Conservation (phyloP, 2,329 filamentous ascomycete species). For the Alternaria burnsii region DNA sequence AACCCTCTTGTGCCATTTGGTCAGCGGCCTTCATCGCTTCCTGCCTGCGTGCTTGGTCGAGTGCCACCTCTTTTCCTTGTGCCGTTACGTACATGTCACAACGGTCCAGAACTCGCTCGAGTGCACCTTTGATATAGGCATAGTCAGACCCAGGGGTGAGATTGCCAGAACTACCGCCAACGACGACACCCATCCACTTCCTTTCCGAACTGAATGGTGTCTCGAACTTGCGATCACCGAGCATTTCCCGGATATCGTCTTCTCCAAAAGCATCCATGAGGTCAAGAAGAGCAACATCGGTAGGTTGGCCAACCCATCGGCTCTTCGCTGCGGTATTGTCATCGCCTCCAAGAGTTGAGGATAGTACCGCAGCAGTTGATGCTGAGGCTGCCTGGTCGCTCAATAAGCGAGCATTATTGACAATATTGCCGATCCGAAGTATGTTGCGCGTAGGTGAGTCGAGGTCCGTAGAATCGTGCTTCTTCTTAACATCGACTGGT, state of each 20-base stretch:
- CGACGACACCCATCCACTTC: conserved; percentile 99
- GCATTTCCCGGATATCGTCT: conserved; percentile 86
- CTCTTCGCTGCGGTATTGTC: conserved; percentile 74
- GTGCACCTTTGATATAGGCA: conserved; percentile 93
- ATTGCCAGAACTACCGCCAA: conserved; percentile 62
- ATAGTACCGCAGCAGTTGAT: conserved; percentile 80
- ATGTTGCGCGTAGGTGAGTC: conserved; percentile 81
- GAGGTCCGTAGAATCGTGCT: conserved; percentile 63
- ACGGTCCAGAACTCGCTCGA: conserved; percentile 84
- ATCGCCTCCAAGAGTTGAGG: conserved; percentile 74
- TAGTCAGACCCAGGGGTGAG: conserved; percentile 72
- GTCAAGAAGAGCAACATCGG: conserved; percentile 96
- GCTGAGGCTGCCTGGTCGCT: conserved; percentile 75
- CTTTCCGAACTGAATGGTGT: conserved; percentile 96
- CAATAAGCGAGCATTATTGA: conserved; percentile 88
- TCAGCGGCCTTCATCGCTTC: conserved; percentile 83
- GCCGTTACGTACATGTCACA: conserved; percentile 91
- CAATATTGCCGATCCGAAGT: conserved; percentile 91
- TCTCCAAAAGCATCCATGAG: conserved; percentile 89
- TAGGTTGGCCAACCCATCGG: conserved; percentile 95
- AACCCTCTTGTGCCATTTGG: conserved; percentile 84
- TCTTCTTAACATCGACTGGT: conserved; percentile 66
- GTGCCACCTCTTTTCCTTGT: conserved; percentile 83
- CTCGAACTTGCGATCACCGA: conserved; percentile 83
- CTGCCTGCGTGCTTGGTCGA: conserved; percentile 78